Evolutionary conservation across 2,329 filamentous ascomycete genomes (phyloP).

Genomic region (Verruconis gallopava): DNA sequence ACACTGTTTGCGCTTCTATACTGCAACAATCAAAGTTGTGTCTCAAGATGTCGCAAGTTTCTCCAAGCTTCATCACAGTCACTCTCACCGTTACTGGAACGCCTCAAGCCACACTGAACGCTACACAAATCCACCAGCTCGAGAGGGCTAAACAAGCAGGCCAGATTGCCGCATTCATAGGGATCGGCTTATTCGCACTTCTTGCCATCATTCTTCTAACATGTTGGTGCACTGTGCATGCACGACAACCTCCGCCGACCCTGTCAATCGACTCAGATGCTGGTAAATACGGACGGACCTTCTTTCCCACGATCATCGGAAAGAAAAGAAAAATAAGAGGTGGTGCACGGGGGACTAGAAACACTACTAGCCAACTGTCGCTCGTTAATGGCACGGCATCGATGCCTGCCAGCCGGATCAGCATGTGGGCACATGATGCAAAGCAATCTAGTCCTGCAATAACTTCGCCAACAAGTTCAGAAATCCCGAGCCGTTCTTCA

Average conservation of each 20-base stretch:
- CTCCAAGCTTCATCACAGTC: not conserved
- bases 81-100: not conserved
- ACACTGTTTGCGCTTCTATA: too few species aligned
- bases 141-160: not conserved
- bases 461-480: too few species aligned
- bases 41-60: not conserved
- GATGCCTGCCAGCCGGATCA: not conserved
- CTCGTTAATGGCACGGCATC: not conserved
- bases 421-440: not conserved
- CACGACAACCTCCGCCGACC: not conserved
- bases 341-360: not conserved
- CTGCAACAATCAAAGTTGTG: too few species aligned
- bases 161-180: not conserved
- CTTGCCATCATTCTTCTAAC: not conserved
- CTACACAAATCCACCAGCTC: not conserved
- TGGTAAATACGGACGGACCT: not conserved
- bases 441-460: too few species aligned
- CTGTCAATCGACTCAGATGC: not conserved
- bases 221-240: not conserved
- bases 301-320: not conserved
- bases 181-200: not conserved
- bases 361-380: not conserved
- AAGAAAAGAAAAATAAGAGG: slow-evolving; percentile 1
- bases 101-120: not conserved
- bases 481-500: too few species aligned